Conservation (phyloP, 2,329 filamentous ascomycete genomes). For the Trichoderma koningiopsis region DNA sequence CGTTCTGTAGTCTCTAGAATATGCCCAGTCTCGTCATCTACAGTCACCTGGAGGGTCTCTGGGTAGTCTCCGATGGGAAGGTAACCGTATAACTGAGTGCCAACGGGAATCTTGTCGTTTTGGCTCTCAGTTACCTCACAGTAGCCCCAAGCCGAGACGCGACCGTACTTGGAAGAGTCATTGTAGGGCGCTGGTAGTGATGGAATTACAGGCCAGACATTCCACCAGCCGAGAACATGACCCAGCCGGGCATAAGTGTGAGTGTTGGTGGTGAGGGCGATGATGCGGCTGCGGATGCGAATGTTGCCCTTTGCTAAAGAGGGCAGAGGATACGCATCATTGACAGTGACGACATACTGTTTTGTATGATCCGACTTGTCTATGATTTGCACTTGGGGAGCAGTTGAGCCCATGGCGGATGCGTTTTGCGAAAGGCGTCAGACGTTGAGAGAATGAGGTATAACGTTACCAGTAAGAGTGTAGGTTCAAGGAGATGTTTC, state of each 20-base stretch:
- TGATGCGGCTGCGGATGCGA: constrained; percentile 2
- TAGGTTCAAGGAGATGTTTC: background rate
- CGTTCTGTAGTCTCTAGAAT: background rate
- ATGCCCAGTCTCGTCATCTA: constrained; percentile 10
- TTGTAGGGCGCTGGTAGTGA: constrained; percentile 4
- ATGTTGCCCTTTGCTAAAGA: background rate
- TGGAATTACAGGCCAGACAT: background rate
- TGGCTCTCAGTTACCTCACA: constrained; percentile 16
- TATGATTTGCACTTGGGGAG: constrained; percentile 12
- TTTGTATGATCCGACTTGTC: constrained; percentile 12
- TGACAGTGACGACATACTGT: background rate
- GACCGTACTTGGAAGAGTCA: constrained; percentile 11
- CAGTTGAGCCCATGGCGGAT: background rate
- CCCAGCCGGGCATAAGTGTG: constrained; percentile 1
- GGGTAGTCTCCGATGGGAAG: constrained; percentile 15
- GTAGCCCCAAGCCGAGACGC: constrained; percentile 11
- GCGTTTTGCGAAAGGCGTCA: background rate
- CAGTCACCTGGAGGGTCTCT: constrained; percentile 2
- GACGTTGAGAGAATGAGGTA: background rate
- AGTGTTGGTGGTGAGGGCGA: background rate
- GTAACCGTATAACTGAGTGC: constrained; percentile 9
- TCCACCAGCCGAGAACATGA: constrained; percentile 3
- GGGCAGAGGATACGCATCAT: background rate
- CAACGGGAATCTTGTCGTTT: background rate
- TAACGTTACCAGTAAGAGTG: background rate